phyloP scores from a whole-genome alignment of 768 basidiomycete species.

The Coprinopsis sp. region DNA sequence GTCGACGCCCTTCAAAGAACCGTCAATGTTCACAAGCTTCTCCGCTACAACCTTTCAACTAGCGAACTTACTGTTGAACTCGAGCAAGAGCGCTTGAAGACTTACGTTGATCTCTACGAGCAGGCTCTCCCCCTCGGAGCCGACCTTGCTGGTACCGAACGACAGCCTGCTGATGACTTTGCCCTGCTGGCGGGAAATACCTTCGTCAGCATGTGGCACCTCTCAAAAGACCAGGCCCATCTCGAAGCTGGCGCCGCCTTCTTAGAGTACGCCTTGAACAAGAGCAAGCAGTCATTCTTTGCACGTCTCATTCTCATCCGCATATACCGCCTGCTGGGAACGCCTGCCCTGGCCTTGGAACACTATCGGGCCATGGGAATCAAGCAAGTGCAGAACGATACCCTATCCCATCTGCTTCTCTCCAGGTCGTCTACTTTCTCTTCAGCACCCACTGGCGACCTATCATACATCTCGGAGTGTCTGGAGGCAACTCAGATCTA shows the following conservation, averaged over 20 bases:
- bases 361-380: conserved; percentile 76
- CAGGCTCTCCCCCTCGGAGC: conserved; percentile 63
- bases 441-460: conserved; percentile 66
- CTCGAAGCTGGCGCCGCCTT: conserved; percentile 62
- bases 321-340: conserved; percentile 79
- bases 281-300: conserved; percentile 78
- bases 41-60: conserved; percentile 52
- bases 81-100: conserved; percentile 47
- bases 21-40: conserved; percentile 73
- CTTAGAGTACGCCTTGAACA: conserved; percentile 66
- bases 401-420: conserved; percentile 78
- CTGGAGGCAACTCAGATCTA: conserved; percentile 80
- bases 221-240: conserved; percentile 49
- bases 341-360: conserved; percentile 62
- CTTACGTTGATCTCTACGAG: conserved; percentile 60
- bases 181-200: conserved; percentile 69
- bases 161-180: conserved; percentile 87
- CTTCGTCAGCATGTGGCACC: conserved; percentile 58
- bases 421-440: conserved; percentile 79
- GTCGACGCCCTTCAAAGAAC: conserved; percentile 53
- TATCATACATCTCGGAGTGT: conserved; percentile 72
- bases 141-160: conserved; percentile 64
- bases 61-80: conserved; percentile 50
- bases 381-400: conserved; percentile 87
- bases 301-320: conserved; percentile 73